Evolutionary conservation across 2,329 filamentous ascomycete genomes (phyloP).

Genomic region (Sarocladium kiliense): DNA sequence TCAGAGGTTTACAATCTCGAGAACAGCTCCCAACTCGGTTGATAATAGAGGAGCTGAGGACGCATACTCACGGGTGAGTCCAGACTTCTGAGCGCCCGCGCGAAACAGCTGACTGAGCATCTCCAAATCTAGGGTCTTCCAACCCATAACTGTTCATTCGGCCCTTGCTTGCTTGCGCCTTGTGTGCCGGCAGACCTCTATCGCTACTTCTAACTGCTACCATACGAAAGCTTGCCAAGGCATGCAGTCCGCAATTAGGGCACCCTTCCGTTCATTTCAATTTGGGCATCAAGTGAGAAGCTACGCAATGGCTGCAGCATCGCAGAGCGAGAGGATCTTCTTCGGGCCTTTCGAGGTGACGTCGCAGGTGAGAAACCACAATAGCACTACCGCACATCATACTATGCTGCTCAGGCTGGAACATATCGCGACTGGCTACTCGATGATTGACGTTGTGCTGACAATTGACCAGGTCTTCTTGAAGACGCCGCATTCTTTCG

Average conservation of each 20-base stretch:
- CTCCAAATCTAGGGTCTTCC: too few species aligned
- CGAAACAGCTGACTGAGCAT: too few species aligned
- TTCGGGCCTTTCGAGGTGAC: constrained; percentile 77
- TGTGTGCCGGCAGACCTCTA: too few species aligned
- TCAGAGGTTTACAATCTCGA: too few species aligned
- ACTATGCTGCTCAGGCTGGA: neutral
- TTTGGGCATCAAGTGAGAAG: constrained; percentile 13
- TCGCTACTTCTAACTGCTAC: neutral
- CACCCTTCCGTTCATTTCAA: constrained; percentile 8
- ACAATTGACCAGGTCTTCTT: constrained; percentile 69
- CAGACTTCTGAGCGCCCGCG: too few species aligned
- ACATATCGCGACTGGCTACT: neutral
- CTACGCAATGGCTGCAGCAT: constrained; percentile 25
- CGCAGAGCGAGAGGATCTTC: constrained; percentile 37
- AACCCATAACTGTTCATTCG: too few species aligned
- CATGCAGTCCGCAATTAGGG: neutral
- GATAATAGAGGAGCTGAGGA: too few species aligned
- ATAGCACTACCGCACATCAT: neutral
- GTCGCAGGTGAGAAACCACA: constrained; percentile 52
- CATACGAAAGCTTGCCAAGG: neutral
- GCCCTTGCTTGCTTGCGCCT: too few species aligned
- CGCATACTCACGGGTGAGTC: too few species aligned
- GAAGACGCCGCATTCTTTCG: constrained; percentile 72
- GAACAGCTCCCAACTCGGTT: too few species aligned
- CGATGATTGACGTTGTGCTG: neutral